Percentiles rank a stretch among this genome's conserved stretches.
Evolutionary conservation across 371 early-diverging fungal species (phyloP).

Genomic region (Mortierella sp.): DNA sequence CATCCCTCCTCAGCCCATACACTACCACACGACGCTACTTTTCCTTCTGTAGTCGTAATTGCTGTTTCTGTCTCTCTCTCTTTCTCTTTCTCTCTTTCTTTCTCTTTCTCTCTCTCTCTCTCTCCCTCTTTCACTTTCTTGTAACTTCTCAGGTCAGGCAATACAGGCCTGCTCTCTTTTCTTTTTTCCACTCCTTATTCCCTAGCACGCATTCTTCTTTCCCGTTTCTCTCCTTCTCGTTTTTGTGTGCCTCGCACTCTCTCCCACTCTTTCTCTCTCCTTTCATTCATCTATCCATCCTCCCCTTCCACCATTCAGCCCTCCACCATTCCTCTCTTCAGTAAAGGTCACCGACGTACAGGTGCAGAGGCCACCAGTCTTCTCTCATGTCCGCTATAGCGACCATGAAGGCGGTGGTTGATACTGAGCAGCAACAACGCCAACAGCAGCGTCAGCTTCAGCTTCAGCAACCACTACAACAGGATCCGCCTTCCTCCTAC

Average conservation of each 20-base stretch:
- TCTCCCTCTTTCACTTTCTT: too few relatives aligned
- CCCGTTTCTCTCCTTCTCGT: neutral
- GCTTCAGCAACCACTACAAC: neutral
- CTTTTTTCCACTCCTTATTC: too few relatives aligned
- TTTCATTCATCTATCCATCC: neutral
- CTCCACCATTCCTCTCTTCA: too few relatives aligned
- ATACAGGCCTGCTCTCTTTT: neutral
- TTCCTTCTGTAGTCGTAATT: too few relatives aligned
- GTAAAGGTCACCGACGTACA: too few relatives aligned
- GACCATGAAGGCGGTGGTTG: constrained; percentile 16
- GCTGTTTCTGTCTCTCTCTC: too few relatives aligned
- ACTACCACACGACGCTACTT: too few relatives aligned
- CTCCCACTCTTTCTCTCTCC: neutral
- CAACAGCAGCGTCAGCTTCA: neutral
- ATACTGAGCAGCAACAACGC: constrained; percentile 15
- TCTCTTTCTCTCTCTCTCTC: too few relatives aligned
- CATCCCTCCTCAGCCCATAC: too few relatives aligned
- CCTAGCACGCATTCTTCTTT: neutral
- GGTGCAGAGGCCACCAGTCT: too few relatives aligned
- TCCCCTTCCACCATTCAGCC: too few relatives aligned
- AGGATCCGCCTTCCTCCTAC: constrained; percentile 38
- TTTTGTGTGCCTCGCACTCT: neutral
- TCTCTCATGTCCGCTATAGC: constrained; percentile 33
- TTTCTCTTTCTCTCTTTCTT: too few relatives aligned
- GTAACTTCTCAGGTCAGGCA: neutral